phyloP scores from a whole-genome alignment of 2,329 filamentous ascomycete genomes.

The Fusarium globosum region DNA sequence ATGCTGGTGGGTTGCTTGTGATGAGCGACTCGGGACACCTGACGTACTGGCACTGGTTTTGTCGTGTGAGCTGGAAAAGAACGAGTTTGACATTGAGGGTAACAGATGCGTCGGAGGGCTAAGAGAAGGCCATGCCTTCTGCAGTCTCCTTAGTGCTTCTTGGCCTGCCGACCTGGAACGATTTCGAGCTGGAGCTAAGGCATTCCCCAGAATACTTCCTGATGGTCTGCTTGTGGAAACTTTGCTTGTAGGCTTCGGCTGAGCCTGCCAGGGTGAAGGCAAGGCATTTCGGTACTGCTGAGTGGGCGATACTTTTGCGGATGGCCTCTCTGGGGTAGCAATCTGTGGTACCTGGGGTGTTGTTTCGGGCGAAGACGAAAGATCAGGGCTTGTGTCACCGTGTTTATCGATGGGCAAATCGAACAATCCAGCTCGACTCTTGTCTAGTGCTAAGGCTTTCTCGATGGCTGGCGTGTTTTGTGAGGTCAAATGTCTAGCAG shows the following conservation, averaged over 20 bases:
- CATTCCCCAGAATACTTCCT: slow-evolving; percentile 54
- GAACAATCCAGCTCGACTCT: slow-evolving; percentile 46
- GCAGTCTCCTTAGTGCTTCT: slow-evolving; percentile 67
- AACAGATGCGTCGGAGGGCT: slow-evolving; percentile 47
- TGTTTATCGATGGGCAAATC: slow-evolving; percentile 36
- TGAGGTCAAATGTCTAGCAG: slow-evolving; percentile 66
- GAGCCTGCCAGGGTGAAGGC: slow-evolving; percentile 48
- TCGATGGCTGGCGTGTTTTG: slow-evolving; percentile 67
- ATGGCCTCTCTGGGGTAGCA: slow-evolving; percentile 5
- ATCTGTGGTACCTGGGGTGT: slow-evolving; percentile 14
- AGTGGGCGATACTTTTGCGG: slow-evolving; percentile 2
- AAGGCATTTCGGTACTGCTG: slow-evolving; percentile 20
- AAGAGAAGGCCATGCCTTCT: slow-evolving; percentile 67
- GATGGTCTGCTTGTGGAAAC: slow-evolving; percentile 40
- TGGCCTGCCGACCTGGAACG: slow-evolving; percentile 67
- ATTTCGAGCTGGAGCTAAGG: slow-evolving; percentile 60
- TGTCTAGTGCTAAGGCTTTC: slow-evolving; percentile 66
- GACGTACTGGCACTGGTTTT: slow-evolving; percentile 28
- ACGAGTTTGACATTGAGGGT: slow-evolving; percentile 58
- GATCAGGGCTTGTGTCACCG: slow-evolving; percentile 42
- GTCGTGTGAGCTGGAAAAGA: slow-evolving; percentile 51
- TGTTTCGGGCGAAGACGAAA: slow-evolving; percentile 33
- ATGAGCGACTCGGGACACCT: slow-evolving; percentile 4
- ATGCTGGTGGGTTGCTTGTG: slow-evolving; percentile 7
- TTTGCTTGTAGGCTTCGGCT: slow-evolving; percentile 32